A percentile compares a stretch with the other conserved stretches of the same genome.
Evolutionary conservation across 805 yeast genomes (phyloP).

Genomic region (Myxozyma kluyveri): DNA sequence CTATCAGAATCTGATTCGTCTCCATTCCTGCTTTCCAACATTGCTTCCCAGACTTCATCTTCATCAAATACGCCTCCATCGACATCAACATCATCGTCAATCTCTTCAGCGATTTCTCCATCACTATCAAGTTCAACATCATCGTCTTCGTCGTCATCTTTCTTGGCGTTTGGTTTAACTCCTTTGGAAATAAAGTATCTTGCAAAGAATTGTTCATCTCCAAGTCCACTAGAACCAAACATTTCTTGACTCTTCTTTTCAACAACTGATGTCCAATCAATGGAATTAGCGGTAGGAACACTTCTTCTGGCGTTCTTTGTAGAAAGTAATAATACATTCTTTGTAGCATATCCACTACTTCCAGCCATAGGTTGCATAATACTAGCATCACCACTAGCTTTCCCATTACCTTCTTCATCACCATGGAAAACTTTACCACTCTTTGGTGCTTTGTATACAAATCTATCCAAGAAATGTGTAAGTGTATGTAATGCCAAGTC

Average conservation of each 20-base stretch:
- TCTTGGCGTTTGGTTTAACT: slow-evolving; percentile 38
- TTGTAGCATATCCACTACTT: slow-evolving; percentile 29
- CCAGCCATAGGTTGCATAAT: slow-evolving; percentile 93
- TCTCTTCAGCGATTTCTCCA: slow-evolving; percentile 56
- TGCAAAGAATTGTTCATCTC: slow-evolving; percentile 60
- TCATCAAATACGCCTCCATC: slow-evolving; percentile 60
- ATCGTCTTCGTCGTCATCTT: slow-evolving; percentile 37
- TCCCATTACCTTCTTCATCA: not conserved
- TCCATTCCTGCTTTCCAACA: slow-evolving; percentile 56
- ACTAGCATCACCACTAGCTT: slow-evolving; percentile 58
- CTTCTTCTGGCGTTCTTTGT: slow-evolving; percentile 47
- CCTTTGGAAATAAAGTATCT: slow-evolving; percentile 30
- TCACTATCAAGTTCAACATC: slow-evolving; percentile 42
- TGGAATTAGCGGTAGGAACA: slow-evolving; percentile 74
- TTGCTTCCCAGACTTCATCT: slow-evolving; percentile 77
- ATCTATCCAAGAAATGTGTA: slow-evolving; percentile 88
- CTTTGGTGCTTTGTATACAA: slow-evolving; percentile 90
- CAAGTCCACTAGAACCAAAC: slow-evolving; percentile 2
- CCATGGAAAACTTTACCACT: slow-evolving; percentile 49
- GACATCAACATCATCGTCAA: slow-evolving; percentile 57
- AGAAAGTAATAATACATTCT: slow-evolving; percentile 35
- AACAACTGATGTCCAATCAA: slow-evolving; percentile 78
- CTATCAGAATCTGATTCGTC: slow-evolving; percentile 36
- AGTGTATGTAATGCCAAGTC: slow-evolving; percentile 86
- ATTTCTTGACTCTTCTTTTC: slow-evolving; percentile 42